Evolutionary conservation across 805 yeast species (phyloP), one percentile per base, ranked within the genome.

Genomic region (Lipomyces yamadae): DNA sequence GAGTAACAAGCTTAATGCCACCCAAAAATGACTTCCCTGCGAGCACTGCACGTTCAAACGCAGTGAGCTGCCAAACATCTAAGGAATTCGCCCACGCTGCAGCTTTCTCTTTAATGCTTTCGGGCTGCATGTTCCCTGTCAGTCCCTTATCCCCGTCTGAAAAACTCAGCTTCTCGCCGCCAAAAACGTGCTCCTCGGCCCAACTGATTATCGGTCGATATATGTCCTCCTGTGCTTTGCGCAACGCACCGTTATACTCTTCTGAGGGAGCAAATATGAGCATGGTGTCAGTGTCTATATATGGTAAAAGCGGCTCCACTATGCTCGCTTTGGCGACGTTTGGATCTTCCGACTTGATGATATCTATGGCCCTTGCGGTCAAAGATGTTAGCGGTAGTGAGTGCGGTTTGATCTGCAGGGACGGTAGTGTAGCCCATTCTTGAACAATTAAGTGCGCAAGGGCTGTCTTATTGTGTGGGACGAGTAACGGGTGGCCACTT

Each of bases 201-300:
- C 87, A 86, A 56, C 78, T 77, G 35, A 92, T 89, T 53, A 94
- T 80, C 0, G 97, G 97, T 65, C 87, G 78, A 78, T 91, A 96
- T 63, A 83, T 78, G 72, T 86, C 85, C 70, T 91, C 88, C 78
- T 95, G 99, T n/a, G 85, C 91, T 50, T 80, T 76, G 74, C 99
- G 84, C 69, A 95, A 81, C 54, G 80, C 81, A 8, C 98, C 98
- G 71, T 90, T 93, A 75, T 90, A 92, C 76, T 94, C 98, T 54
- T 81, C 82, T 10, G 73, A 71, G 11, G 97, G 96, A 0, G 97
- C 88, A 74, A 93, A 89, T 7, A 94, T 92, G 62, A 95, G 82
- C 69, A 96, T 81, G 1, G 98, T 92, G 77, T 95, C 99, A 0
- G 99, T 95, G 76, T 95, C 99, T 66, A 96, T 81, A 75, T 93